Base-by-base conservation (phyloP, 306 rosid genomes). In the Hippophae gyantsensis region DNA sequence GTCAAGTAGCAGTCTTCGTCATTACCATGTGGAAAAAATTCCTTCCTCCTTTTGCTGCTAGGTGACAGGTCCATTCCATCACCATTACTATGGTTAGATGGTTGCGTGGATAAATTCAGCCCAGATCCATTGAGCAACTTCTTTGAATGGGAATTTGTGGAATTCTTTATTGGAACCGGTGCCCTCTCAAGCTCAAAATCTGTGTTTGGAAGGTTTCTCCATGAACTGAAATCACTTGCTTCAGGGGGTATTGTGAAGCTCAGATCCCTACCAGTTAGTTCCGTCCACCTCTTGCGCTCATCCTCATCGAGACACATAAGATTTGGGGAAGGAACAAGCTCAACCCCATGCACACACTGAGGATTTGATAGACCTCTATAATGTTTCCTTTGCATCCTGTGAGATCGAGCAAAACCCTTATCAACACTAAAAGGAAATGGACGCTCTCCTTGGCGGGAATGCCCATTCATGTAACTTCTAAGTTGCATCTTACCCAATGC, bases 401-500 rank as follows among this genome's bases (percentile, higher is more conserved):
- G 97, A 32, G 97, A 90, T 10, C 96, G 83, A 61, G 75, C 94
- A 54, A 90, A 90, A 40, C 97, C 97, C 73, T 73, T 90, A 72
- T 87, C 86, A 38, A 69, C 86, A 45, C 94, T 82, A 45, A 90
- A 90, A 1, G 97, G 97, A 65, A 90, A 90, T 0, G 89, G 79
- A 12, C 85, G 94, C 73, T 90, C 97, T 50, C 97, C 97, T 79
- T 90, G 95, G 60, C 97, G 95, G 66, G 97, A 87, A 76, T 87
- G 97, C 42, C 97, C 97, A 41, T 90, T 90, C 97, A 90, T 90
- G 82, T 79, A 90, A 71, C 95, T 90, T 75, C 97, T 82, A 18
- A 90, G 84, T 82, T 90, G 97, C 97, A 90, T 90, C 86, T 90
- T 90, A 18, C 97, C 97, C 73, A 90, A 63, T 0, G 97, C 94